Evolutionary conservation across 1,139 yeast species (phyloP).

Genomic region (Zygosaccharomyces sapae): DNA sequence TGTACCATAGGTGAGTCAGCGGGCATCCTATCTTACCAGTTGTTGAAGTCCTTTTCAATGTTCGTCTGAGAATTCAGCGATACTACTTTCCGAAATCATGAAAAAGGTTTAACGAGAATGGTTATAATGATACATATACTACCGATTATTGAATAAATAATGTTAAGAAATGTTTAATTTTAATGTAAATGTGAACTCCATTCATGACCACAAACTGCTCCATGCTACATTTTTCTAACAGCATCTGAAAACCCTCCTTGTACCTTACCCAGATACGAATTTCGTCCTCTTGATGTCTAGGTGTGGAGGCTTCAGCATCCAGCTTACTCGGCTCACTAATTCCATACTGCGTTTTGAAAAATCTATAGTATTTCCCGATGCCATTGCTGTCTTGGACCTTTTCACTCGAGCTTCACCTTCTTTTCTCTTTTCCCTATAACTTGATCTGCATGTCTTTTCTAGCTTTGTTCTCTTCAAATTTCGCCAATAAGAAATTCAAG

Average conservation of each 20-base stretch:
- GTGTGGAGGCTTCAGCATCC: slow-evolving; percentile 1
- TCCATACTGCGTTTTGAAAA: slow-evolving; percentile 38
- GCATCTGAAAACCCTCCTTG: slow-evolving; percentile 93
- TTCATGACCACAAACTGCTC: slow-evolving; percentile 52
- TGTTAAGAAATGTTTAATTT: neutral
- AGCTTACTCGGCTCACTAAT: slow-evolving; percentile 7
- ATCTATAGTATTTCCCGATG: slow-evolving; percentile 28
- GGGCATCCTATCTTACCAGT: neutral
- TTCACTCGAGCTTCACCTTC: slow-evolving; percentile 28
- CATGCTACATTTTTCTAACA: slow-evolving; percentile 79
- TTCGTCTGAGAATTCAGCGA: neutral
- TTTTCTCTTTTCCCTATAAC: slow-evolving; percentile 29
- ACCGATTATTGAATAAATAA: neutral
- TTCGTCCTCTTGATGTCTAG: slow-evolving; percentile 22
- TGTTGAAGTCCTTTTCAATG: no score
- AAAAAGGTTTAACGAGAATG: neutral
- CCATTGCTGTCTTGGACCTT: slow-evolving; percentile 31
- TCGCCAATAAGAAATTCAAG: slow-evolving; percentile 38
- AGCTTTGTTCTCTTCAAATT: slow-evolving; percentile 40
- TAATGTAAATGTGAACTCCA: neutral
- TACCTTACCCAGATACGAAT: slow-evolving; percentile 81
- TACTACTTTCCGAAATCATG: neutral
- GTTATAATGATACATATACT: neutral
- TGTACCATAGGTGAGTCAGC: neutral
- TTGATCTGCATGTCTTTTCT: slow-evolving; percentile 39